These are phyloP conservation scores for Rhizophora mangle DNA, from an alignment of 345 rosid species.

Conservation along the genomic window DNA sequence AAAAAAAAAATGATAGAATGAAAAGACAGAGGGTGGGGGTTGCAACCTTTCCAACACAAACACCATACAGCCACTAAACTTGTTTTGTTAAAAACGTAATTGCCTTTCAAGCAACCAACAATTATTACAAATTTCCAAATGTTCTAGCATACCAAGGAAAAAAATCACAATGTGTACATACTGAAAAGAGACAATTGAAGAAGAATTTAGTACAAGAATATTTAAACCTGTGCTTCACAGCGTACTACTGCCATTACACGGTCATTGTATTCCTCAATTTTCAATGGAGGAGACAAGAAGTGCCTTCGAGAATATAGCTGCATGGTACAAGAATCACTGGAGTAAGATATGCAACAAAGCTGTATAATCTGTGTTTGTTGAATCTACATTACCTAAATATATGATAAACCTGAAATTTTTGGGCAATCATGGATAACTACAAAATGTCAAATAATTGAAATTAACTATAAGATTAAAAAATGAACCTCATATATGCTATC, in stretches of 20 bases:
- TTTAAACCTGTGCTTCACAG: conserved; percentile 82
- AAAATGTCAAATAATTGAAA: background rate
- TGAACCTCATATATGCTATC: conserved; percentile 81
- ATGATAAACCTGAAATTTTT: background rate
- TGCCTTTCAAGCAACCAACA: no score
- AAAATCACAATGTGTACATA: no score
- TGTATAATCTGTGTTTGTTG: background rate
- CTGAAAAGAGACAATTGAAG: no score
- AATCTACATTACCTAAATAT: background rate
- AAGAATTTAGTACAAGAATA: no score
- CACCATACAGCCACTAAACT: no score
- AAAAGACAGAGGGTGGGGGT: no score
- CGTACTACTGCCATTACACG: conserved; percentile 78
- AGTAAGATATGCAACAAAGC: conserved; percentile 8
- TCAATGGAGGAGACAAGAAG: conserved; percentile 77
- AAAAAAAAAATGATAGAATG: background rate
- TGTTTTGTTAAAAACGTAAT: no score
- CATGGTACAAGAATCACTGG: conserved; percentile 25
- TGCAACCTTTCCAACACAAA: no score
- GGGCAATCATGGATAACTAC: background rate
- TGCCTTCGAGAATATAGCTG: conserved; percentile 84
- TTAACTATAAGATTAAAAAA: background rate
- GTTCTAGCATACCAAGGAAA: no score
- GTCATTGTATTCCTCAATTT: conserved; percentile 74
- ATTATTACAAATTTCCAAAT: no score